Evolutionary conservation across 2,329 filamentous ascomycete genomes (phyloP).

Genomic region (Aureobasidium namibiae): DNA sequence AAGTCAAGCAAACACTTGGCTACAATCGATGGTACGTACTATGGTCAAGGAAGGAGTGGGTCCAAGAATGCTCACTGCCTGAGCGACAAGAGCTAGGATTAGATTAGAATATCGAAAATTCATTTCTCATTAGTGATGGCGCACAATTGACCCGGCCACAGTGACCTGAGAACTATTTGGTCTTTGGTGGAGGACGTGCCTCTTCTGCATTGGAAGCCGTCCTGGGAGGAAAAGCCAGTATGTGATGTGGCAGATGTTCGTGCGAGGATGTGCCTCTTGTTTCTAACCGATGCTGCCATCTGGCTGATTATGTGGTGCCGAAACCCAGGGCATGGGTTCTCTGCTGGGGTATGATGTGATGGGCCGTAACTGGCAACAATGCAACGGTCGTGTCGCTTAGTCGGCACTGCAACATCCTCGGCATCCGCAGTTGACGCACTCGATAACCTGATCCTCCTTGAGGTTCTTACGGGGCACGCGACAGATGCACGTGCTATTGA

Average conservation of each 20-base stretch:
- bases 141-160: not conserved
- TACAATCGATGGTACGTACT: not conserved
- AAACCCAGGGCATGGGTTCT: not conserved
- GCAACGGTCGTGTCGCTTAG: slow-evolving; percentile 29
- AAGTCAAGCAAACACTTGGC: not conserved
- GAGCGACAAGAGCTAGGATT: not conserved
- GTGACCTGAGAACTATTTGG: not conserved
- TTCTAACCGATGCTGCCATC: not conserved
- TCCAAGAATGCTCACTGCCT: not conserved
- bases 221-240: not conserved
- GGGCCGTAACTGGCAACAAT: not conserved
- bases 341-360: not conserved
- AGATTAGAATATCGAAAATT: not conserved
- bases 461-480: slow-evolving; percentile 83
- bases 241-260: not conserved
- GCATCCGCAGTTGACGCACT: slow-evolving; percentile 94
- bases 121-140: slow-evolving; percentile 9
- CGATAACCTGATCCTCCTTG: slow-evolving; percentile 81
- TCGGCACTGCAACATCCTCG: slow-evolving; percentile 82
- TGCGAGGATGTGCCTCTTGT: not conserved
- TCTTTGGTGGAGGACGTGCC: not conserved
- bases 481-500: slow-evolving; percentile 95
- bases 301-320: not conserved
- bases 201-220: not conserved
- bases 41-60: not conserved